Base-by-base conservation (phyloP, 352 stramenopile genomes). In the Pythium myriotylum region DNA sequence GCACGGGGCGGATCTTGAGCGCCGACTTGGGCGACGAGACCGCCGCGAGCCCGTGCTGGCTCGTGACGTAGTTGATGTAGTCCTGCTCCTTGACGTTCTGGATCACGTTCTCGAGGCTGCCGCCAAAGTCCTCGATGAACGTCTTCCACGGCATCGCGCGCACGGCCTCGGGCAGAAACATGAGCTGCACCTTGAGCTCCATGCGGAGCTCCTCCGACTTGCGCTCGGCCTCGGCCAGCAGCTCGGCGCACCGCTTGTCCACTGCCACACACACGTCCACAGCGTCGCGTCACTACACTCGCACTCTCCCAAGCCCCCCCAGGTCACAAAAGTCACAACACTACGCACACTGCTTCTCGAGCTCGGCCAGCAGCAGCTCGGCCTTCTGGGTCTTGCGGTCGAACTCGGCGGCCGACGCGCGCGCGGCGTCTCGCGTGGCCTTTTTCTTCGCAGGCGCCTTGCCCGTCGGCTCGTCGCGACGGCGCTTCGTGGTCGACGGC, bases 121-220 rank as follows among this genome's bases (percentile, higher is more conserved):
- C 84, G 37, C 76, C 79, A 65, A 87, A 92, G 62, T 92, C 80
- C n/a, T 84, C 76, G 40, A 82, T 86, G 60, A 93, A 91, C 39
- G 76, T 90, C 62, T 86, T 88, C 82, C 82, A 91, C 14, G 81
- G 72, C 82, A 93, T 91, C 56, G 76, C 70, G 23, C 80, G 82
- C 63, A 93, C 82, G 5, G 79, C 72, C 50, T 89, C 76, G 19
- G 84, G 84, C 16, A 93, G 58, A 32, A 74, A 89, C 56, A 92
- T 74, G 68, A 93, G 71, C 72, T 93, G 80, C 65, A 93, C 76
- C 33, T 89, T 88, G 29, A 93, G 73, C 57, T 91, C 82, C 73
- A 88, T 83, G 54, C 79, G 65, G 24, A 93, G 68, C 27, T 93
- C 84, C 29, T 81, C 68, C 13, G 75, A 81, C 23, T 79, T 81